A percentile compares a stretch with the other conserved stretches of the same genome.
Evolutionary conservation across 129 eudicot genomes (phyloP).

Genomic region (Flaveria linearis): DNA sequence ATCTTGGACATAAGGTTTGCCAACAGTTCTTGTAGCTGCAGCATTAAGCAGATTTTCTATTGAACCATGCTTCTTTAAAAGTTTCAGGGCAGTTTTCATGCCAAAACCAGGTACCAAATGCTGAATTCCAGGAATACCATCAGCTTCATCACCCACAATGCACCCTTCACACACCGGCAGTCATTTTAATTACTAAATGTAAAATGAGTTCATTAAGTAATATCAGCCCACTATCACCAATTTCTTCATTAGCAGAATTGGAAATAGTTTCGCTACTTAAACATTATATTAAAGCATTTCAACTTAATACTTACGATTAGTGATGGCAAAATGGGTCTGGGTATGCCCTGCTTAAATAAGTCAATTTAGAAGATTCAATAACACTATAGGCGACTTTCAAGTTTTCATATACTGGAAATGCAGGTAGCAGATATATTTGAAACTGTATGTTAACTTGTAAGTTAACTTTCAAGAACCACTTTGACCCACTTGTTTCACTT

Average conservation of each 20-base stretch:
- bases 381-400: background rate
- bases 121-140: conserved; percentile 96
- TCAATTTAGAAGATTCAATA: background rate
- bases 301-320: background rate
- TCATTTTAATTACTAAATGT: background rate
- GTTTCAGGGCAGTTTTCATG: conserved; percentile 86
- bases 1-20: conserved; percentile 79
- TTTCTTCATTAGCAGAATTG: background rate
- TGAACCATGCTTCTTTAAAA: conserved; percentile 74
- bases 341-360: background rate
- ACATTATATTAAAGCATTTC: background rate
- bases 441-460: too few relatives aligned
- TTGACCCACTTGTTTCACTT: background rate
- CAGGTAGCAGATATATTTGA: too few relatives aligned
- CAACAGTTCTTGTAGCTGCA: conserved; percentile 89
- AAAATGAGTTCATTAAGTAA: background rate
- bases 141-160: conserved; percentile 86
- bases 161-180: conserved; percentile 52
- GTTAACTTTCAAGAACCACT: background rate
- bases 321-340: too few relatives aligned
- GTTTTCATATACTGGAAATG: too few relatives aligned
- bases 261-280: background rate
- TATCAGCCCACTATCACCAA: background rate
- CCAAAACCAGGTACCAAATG: conserved; percentile 89
- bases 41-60: conserved; percentile 73